Evolutionary conservation across 2,329 filamentous ascomycete species (phyloP).

Genomic region (Ambrosiella xylebori): DNA sequence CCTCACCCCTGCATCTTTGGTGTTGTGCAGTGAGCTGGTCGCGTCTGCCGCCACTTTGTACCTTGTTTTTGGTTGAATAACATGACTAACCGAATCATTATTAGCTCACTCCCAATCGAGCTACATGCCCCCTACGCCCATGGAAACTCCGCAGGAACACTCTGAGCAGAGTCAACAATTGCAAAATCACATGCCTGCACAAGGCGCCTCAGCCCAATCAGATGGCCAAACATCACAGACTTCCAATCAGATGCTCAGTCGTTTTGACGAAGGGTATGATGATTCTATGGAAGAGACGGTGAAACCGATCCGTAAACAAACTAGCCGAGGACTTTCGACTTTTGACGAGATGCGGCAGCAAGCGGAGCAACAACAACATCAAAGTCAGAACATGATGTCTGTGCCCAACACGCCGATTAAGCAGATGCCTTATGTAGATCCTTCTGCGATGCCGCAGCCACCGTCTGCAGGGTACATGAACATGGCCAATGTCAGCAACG

Average conservation of each 20-base stretch:
- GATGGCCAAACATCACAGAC: conserved; percentile 1
- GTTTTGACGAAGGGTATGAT: conserved; percentile 45
- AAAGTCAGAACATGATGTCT: conserved; percentile 5
- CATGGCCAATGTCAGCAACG: conserved; percentile 29
- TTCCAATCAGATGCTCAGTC: not conserved
- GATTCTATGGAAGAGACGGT: conserved; percentile 51
- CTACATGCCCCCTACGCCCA: conserved; percentile 51
- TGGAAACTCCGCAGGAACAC: conserved; percentile 35
- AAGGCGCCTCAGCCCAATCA: conserved; percentile 17
- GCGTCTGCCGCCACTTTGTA: too few species aligned
- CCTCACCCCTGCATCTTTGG: conserved; percentile 3
- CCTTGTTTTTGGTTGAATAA: too few species aligned
- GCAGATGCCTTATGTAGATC: conserved; percentile 29
- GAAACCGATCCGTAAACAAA: conserved; percentile 32
- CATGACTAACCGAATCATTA: not conserved
- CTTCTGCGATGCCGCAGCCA: conserved; percentile 22
- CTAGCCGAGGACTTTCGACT: conserved; percentile 30
- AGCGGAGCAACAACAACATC: conserved; percentile 28
- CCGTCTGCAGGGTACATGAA: conserved; percentile 40
- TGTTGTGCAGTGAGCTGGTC: too few species aligned
- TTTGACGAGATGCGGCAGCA: conserved; percentile 43
- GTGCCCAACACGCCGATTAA: conserved; percentile 13
- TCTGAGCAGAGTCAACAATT: conserved; percentile 3
- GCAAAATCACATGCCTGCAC: conserved; percentile 22
- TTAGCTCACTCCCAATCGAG: conserved; percentile 22